Percentiles rank a stretch among this genome's conserved stretches.
These are phyloP conservation scores for Botrytis tulipae DNA, from an alignment of 2,329 filamentous ascomycete genomes.

Conservation along the genomic window DNA sequence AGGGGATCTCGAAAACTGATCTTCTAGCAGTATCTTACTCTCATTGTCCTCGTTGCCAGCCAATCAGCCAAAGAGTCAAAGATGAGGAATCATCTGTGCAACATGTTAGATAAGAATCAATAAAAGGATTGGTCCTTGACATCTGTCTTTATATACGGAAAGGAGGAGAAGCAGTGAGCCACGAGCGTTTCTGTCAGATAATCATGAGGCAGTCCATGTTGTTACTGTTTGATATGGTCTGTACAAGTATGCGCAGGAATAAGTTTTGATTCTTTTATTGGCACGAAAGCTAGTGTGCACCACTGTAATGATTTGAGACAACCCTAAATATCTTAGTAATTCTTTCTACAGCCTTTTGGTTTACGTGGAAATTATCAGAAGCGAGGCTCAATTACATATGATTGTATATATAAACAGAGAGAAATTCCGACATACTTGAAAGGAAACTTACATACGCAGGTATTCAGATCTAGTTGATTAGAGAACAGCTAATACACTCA, in stretches of 20 bases:
- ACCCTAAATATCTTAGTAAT: not conserved
- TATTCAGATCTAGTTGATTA: not conserved
- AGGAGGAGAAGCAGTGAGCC: rapidly evolving
- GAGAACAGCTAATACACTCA: not conserved
- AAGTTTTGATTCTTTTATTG: not conserved
- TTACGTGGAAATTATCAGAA: not conserved
- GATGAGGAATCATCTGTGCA: not conserved
- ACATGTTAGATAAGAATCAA: not conserved
- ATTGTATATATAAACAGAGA: not conserved
- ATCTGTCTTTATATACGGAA: not conserved
- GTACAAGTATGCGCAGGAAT: not conserved
- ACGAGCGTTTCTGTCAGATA: not conserved
- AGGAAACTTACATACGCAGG: not conserved
- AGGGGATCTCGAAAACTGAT: rapidly evolving
- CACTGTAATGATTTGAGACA: not conserved
- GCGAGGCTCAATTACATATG: too few relatives aligned
- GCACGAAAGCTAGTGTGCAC: not conserved
- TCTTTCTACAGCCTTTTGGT: not conserved
- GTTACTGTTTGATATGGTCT: not conserved
- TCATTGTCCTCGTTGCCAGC: not conserved
- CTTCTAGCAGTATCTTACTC: not conserved
- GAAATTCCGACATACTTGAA: not conserved
- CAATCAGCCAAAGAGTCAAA: not conserved
- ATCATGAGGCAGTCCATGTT: not conserved
- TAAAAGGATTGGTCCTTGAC: not conserved